Percentiles rank a stretch among this genome's conserved stretches.
phyloP scores from a whole-genome alignment of 495 filamentous ascomycete species.

The Hypoxylon fragiforme region DNA sequence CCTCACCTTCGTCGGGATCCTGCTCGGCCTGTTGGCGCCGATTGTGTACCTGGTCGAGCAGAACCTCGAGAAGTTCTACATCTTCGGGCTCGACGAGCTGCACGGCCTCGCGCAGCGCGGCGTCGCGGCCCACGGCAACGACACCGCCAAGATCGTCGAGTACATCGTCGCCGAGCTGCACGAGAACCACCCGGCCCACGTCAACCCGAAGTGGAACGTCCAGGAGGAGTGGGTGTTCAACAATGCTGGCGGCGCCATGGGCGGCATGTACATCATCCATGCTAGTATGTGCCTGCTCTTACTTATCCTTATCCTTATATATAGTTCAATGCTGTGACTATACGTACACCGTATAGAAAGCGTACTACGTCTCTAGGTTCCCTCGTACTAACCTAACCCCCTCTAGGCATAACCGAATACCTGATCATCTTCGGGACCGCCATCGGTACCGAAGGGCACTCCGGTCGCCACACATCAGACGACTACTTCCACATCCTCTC shows the following conservation, averaged over 20 bases:
- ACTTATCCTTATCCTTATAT: too few species aligned
- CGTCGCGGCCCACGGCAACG: slow-evolving; percentile 68
- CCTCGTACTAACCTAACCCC: slow-evolving; percentile 14
- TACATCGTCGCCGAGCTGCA: slow-evolving; percentile 63
- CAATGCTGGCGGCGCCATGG: slow-evolving; percentile 85
- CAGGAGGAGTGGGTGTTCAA: slow-evolving; percentile 71
- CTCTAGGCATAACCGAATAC: slow-evolving; percentile 68
- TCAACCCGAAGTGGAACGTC: slow-evolving; percentile 53
- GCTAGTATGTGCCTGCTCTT: slow-evolving; percentile 70
- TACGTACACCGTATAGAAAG: too few species aligned
- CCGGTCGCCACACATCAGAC: slow-evolving; percentile 83
- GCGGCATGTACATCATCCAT: slow-evolving; percentile 86
- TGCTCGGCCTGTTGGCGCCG: slow-evolving; percentile 62
- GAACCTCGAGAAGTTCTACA: slow-evolving; percentile 73
- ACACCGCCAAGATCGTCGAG: slow-evolving; percentile 68
- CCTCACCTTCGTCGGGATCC: slow-evolving; percentile 61
- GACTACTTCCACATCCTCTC: slow-evolving; percentile 90
- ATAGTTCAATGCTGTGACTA: too few species aligned
- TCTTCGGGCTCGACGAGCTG: slow-evolving; percentile 70
- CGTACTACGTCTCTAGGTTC: too few species aligned
- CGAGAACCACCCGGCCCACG: slow-evolving; percentile 48
- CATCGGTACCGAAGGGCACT: slow-evolving; percentile 86
- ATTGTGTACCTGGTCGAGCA: slow-evolving; percentile 67
- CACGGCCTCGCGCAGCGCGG: slow-evolving; percentile 67
- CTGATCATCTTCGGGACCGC: slow-evolving; percentile 82